These are phyloP conservation scores for Buddleja alternifolia DNA, from an alignment of 257 asterid species.

Conservation along the genomic window DNA sequence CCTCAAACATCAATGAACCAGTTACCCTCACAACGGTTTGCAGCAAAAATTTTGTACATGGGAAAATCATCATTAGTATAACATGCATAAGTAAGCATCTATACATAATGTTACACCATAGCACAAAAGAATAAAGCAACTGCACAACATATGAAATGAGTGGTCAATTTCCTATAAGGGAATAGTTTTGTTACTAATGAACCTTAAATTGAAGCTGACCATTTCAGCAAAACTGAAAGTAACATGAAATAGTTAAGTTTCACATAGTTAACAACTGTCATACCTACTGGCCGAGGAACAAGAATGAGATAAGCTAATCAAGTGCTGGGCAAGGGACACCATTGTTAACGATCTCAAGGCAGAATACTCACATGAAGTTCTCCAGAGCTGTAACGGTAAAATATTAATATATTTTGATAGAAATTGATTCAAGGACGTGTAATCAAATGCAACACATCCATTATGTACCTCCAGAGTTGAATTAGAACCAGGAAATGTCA, in stretches of 20 bases:
- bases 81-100: slow-evolving; percentile 2
- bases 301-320: slow-evolving; percentile 80
- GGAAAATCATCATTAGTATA: too few species aligned
- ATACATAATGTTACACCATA: neutral
- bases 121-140: slow-evolving; percentile 16
- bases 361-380: slow-evolving; percentile 85
- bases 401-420: slow-evolving; percentile 36
- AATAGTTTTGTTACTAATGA: slow-evolving; percentile 8
- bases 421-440: slow-evolving; percentile 22
- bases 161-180: slow-evolving; percentile 1
- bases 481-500: slow-evolving; percentile 73
- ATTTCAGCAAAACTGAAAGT: slow-evolving; percentile 20
- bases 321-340: slow-evolving; percentile 96
- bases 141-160: slow-evolving; percentile 8
- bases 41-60: neutral
- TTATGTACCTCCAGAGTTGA: slow-evolving; percentile 79
- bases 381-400: slow-evolving; percentile 81
- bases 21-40: neutral
- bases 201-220: slow-evolving; percentile 18
- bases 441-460: slow-evolving; percentile 29
- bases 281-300: slow-evolving; percentile 88
- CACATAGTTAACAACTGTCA: slow-evolving; percentile 24
- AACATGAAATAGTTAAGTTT: slow-evolving; percentile 10
- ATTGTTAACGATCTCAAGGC: slow-evolving; percentile 93
- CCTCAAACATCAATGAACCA: slow-evolving; percentile 13